Conservation (phyloP, 768 basidiomycete genomes). For the Leccinum subgranulosum region DNA sequence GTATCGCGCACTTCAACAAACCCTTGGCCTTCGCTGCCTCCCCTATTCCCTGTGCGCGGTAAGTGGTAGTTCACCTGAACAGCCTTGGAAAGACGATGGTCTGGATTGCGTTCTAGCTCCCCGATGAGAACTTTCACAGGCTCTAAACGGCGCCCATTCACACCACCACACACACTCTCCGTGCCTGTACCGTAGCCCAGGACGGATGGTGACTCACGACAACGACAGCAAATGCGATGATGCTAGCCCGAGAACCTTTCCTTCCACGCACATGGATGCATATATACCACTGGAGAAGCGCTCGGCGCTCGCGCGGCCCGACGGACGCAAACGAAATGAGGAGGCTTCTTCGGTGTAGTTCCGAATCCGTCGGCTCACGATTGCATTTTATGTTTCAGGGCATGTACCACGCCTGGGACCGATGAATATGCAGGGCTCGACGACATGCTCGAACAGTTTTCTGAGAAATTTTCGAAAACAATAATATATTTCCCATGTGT, state of each 20-base stretch:
- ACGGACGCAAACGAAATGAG: not conserved
- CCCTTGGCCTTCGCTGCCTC: not conserved
- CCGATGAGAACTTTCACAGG: not conserved
- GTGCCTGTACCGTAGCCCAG: not conserved
- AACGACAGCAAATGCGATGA: not conserved
- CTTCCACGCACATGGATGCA: not conserved
- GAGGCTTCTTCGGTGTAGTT: too few species aligned
- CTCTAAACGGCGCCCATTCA: not conserved
- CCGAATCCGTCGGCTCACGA: not conserved
- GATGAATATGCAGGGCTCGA: too few species aligned
- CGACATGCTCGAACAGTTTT: too few species aligned
- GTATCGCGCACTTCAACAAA: not conserved
- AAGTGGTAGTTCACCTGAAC: too few species aligned
- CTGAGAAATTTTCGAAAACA: not conserved
- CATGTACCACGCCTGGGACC: not conserved
- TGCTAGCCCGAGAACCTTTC: not conserved
- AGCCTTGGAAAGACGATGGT: too few species aligned
- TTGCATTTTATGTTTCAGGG: not conserved
- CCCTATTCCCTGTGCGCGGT: not conserved
- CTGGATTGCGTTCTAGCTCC: not conserved
- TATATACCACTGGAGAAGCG: not conserved
- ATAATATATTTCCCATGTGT: too few species aligned
- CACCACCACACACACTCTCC: not conserved
- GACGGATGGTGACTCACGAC: not conserved
- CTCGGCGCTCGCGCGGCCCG: not conserved